Percentiles rank a stretch among this genome's conserved stretches.
phyloP scores from a whole-genome alignment of 208 protist species.

The Tritrichomonas musculus region DNA sequence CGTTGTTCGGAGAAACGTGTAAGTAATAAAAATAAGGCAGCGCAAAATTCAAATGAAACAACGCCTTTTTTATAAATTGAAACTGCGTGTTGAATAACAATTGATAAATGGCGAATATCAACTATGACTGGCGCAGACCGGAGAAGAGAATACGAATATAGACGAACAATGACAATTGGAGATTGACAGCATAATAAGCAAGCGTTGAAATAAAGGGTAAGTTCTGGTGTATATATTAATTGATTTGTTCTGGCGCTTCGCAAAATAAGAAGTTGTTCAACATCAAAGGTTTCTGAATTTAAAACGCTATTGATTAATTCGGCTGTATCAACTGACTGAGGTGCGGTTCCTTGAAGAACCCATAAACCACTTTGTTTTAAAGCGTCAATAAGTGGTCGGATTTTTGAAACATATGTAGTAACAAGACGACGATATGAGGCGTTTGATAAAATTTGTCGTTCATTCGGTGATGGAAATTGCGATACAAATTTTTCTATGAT shows the following conservation, averaged over 20 bases:
- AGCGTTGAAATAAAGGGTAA: constrained; percentile 11
- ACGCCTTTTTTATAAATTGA: not conserved
- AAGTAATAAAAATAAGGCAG: not conserved
- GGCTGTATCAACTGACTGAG: not conserved
- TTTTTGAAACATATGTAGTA: constrained; percentile 2
- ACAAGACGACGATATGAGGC: not conserved
- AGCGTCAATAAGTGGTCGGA: not conserved
- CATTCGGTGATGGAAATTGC: not conserved
- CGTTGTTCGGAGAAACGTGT: not conserved
- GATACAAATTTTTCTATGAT: constrained; percentile 15
- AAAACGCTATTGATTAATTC: not conserved
- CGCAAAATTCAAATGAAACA: constrained; percentile 18
- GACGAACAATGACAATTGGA: not conserved
- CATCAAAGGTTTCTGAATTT: not conserved
- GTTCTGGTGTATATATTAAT: not conserved
- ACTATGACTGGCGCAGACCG: constrained; percentile 8
- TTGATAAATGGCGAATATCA: constrained; percentile 6
- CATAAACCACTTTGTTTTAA: constrained; percentile 23
- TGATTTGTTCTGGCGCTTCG: not conserved
- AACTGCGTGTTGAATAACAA: not conserved
- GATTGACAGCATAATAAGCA: not conserved
- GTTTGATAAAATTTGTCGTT: constrained; percentile 13
- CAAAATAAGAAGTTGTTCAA: constrained; percentile 13
- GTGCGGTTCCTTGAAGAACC: not conserved
- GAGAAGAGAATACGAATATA: constrained; percentile 14